Base-by-base conservation (phyloP, 768 basidiomycete species). In the Termitomyces heimii region DNA sequence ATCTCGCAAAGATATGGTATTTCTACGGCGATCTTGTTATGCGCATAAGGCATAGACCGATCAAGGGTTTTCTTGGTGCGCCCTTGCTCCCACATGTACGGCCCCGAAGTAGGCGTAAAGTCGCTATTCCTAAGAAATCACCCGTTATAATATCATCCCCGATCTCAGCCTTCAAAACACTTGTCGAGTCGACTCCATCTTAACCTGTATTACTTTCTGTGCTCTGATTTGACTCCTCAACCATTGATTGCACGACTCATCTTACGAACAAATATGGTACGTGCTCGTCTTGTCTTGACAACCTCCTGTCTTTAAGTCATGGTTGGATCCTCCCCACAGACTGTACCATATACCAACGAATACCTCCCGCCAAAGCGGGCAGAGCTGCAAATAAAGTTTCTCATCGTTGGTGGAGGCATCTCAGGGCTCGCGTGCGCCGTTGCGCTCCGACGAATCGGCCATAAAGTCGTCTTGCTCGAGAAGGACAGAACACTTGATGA, bases 381-480 rank as follows among this genome's bases (percentile, higher is more conserved):
- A 40, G 47, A 39, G 20, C 66, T 70, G 18, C 39, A 65, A 10
- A 70, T 76, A 24, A 61, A 69, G 16, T 74, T 75, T 50, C 24
- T 75, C 3, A 63, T 77, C 42, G 60, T 77, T 39, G 76, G 76
- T 13, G 75, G 68, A 55, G 78, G 81, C 5, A 68, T 85, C 20
- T 72, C 80, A 7, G 85, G 85, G 6, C 69, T 84, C 24, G 71
- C 82, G 3, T 76, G 77, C 57, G 85, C 84, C 0, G 72, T 80
- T 57, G 77, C 79, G 4, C 70, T 86, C 16, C 70, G 75, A 50
- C 73, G 79, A 55, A 76, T 77, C 18, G 85, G 85, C 5, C 85
- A 86, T 65, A 68, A 71, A 37, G 84, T 83, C 2, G 65, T 73
- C 2, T 77, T 86, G 4, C 66, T 85, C 24, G 85, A 86, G 61